Percentiles rank a stretch among this genome's conserved stretches.
phyloP scores from a whole-genome alignment of 2,329 filamentous ascomycete genomes.

The Macrophomina tecta region DNA sequence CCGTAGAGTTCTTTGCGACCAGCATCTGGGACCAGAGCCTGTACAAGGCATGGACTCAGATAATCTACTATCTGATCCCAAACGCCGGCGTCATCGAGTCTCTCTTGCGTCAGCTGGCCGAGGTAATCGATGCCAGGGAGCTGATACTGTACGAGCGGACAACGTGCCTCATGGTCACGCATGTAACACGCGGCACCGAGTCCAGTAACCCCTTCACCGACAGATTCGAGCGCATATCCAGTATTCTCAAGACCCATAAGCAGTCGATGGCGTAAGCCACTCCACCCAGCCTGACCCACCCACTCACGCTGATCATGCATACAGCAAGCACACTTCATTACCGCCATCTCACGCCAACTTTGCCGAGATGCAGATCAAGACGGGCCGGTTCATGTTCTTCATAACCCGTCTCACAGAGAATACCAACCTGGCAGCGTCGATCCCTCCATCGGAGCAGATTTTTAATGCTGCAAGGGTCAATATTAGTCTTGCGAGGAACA shows the following conservation, averaged over 20 bases:
- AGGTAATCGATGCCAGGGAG: constrained; percentile 90
- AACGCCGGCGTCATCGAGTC: constrained; percentile 88
- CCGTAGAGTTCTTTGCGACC: constrained; percentile 84
- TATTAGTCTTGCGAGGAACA: constrained; percentile 82
- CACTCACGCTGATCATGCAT: constrained; percentile 44
- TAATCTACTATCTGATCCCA: constrained; percentile 97
- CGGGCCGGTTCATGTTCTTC: constrained; percentile 85
- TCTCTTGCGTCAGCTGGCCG: constrained; percentile 80
- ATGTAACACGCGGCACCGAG: constrained; percentile 79
- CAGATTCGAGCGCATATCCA: constrained; percentile 91
- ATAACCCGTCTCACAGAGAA: constrained; percentile 96
- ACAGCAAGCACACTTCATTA: constrained; percentile 75
- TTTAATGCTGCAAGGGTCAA: constrained; percentile 93
- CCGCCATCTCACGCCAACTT: constrained; percentile 84
- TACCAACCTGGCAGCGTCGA: constrained; percentile 91
- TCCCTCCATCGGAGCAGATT: constrained; percentile 87
- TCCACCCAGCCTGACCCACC: constrained; percentile 32
- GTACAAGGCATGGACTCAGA: constrained; percentile 97
- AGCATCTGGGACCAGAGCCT: constrained; percentile 99
- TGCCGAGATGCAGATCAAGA: constrained; percentile 80
- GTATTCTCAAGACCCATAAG: constrained; percentile 99
- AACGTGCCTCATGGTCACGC: constrained; percentile 95
- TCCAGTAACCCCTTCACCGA: constrained; percentile 86
- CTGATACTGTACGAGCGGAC: constrained; percentile 93
- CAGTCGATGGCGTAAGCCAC: constrained; percentile 66